phyloP scores from a whole-genome alignment of 768 basidiomycete species.

The Coprinopsis marcescibilis region DNA sequence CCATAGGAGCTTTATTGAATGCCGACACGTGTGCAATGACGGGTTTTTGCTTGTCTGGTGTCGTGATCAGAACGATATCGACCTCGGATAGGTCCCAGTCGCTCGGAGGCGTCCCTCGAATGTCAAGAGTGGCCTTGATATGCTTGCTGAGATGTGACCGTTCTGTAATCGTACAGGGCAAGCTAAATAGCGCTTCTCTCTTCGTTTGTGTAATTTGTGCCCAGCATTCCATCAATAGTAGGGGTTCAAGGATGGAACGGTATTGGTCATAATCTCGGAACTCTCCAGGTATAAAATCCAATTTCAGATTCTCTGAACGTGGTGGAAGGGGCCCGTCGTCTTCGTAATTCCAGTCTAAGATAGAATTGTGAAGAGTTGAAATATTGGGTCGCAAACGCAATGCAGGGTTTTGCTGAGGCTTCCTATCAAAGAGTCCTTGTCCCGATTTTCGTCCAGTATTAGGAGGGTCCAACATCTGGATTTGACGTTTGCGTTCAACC shows the following conservation, averaged over 20 bases:
- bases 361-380: slow-evolving; percentile 63
- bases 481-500: slow-evolving; percentile 50
- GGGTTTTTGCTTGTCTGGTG: slow-evolving; percentile 44
- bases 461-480: slow-evolving; percentile 57
- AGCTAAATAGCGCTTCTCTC: slow-evolving; percentile 49
- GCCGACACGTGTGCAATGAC: slow-evolving; percentile 62
- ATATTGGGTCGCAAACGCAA: slow-evolving; percentile 81
- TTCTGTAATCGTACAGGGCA: slow-evolving; percentile 59
- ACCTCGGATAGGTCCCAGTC: slow-evolving; percentile 77
- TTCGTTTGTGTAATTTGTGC: slow-evolving; percentile 77
- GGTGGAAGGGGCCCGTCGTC: slow-evolving; percentile 62
- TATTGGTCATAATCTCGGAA: slow-evolving; percentile 70
- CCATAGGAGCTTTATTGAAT: slow-evolving; percentile 31
- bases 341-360: slow-evolving; percentile 86
- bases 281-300: slow-evolving; percentile 50
- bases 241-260: slow-evolving; percentile 70
- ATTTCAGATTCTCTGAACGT: slow-evolving; percentile 28
- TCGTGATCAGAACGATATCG: slow-evolving; percentile 77
- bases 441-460: slow-evolving; percentile 34
- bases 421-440: slow-evolving; percentile 43
- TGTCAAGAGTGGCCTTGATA: slow-evolving; percentile 68
- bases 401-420: slow-evolving; percentile 45
- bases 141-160: slow-evolving; percentile 77
- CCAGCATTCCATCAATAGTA: slow-evolving; percentile 89
- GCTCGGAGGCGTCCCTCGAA: slow-evolving; percentile 52